Evolutionary conservation across 169 alveolate genomes (phyloP).

Genomic region (Plasmodium fragile): DNA sequence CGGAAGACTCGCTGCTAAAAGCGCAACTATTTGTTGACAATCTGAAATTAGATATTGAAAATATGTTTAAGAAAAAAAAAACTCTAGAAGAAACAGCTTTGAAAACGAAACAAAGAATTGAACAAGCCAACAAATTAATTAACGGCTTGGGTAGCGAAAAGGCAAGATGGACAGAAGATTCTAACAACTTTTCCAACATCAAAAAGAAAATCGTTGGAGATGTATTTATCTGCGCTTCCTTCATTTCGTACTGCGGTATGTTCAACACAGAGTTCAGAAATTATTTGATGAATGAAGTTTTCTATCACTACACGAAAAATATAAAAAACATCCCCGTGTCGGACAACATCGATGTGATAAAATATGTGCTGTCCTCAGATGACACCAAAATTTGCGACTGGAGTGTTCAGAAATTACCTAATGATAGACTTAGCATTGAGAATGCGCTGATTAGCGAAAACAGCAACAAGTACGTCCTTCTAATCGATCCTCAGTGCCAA

Average conservation of each 20-base stretch:
- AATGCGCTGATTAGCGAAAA: constrained; percentile 87
- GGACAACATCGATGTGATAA: constrained; percentile 55
- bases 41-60: constrained; percentile 91
- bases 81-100: constrained; percentile 93
- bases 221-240: constrained; percentile 94
- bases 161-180: constrained; percentile 95
- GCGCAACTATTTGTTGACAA: constrained; percentile 91
- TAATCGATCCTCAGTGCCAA: constrained; percentile 90
- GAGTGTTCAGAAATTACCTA: constrained; percentile 85
- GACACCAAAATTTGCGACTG: constrained; percentile 80
- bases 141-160: constrained; percentile 95
- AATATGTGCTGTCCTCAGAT: constrained; percentile 51
- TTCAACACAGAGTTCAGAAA: constrained; percentile 96
- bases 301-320: constrained; percentile 89
- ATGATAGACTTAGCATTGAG: constrained; percentile 86
- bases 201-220: constrained; percentile 95
- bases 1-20: constrained; percentile 92
- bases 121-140: constrained; percentile 95
- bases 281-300: constrained; percentile 90
- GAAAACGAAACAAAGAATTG: constrained; percentile 93
- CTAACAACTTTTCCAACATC: constrained; percentile 92
- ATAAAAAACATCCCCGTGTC: constrained; percentile 89
- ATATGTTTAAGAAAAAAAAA: constrained; percentile 91
- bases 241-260: constrained; percentile 96
- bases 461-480: constrained; percentile 85